Conservation (phyloP, 2,329 filamentous ascomycete species). For the Xylaria hypoxylon region DNA sequence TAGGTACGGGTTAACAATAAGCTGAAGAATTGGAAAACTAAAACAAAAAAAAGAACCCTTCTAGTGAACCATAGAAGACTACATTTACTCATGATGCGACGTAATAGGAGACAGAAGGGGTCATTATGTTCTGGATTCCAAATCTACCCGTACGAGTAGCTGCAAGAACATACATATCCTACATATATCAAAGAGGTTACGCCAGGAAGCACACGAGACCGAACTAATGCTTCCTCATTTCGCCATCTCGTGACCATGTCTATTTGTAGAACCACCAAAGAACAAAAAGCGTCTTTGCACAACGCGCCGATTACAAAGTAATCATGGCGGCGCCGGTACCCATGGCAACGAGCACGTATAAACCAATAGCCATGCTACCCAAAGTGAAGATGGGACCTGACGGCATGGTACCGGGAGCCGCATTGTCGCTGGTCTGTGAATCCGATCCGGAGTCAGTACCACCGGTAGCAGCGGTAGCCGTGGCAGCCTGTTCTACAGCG, state of each 20-base stretch:
- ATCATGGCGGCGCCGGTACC: conserved; percentile 66
- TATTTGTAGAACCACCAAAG: conserved; percentile 33
- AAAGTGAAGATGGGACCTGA: conserved; percentile 56
- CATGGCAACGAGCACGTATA: conserved; percentile 65
- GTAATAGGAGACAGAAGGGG: not conserved
- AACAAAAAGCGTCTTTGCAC: conserved; percentile 5
- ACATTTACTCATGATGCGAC: conserved; percentile 15
- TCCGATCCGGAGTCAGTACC: conserved; percentile 33
- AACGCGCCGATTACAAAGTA: conserved; percentile 56
- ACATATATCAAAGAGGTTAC: conserved; percentile 36
- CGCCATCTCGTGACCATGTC: conserved; percentile 27
- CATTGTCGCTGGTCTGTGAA: conserved; percentile 38
- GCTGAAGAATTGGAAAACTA: not conserved
- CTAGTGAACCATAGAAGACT: not conserved
- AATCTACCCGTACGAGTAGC: conserved; percentile 31
- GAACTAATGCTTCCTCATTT: conserved; percentile 20
- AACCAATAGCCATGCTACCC: conserved; percentile 61
- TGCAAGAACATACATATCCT: conserved; percentile 42
- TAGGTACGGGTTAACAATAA: no score
- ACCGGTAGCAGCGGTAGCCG: conserved; percentile 45
- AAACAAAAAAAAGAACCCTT: not conserved
- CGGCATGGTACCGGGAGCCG: conserved; percentile 52
- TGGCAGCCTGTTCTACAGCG: conserved; percentile 51
- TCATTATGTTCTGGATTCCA: conserved; percentile 25
- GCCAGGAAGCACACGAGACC: conserved; percentile 29